Evolutionary conservation across 208 protist genomes (phyloP), one percentile per base, ranked within the genome.

Genomic region (Leishmania tropica): DNA sequence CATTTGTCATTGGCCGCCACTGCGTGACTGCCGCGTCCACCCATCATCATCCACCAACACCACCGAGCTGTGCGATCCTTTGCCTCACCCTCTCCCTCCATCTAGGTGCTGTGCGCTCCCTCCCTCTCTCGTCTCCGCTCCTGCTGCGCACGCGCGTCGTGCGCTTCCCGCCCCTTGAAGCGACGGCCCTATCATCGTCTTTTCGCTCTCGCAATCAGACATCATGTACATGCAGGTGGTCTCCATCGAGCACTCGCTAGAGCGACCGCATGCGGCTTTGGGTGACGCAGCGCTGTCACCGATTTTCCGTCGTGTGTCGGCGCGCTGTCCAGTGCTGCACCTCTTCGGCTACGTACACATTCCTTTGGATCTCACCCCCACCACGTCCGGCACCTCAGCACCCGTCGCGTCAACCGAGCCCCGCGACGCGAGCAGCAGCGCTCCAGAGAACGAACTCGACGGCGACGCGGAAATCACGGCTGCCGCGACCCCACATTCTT

Each of bases 261-360:
- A 76, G 54, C 78, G 83, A 51, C 89, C 90, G 28, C 81, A 90
- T n/a, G 80, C 85, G 40, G 83, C 83, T 53, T 84, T 95, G 28
- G 94, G 94, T 21, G 94, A 97, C 75, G 85, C 28, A 17, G 56
- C 45, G 28, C 87, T 95, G 73, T 94, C 86, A 17, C 87, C 88
- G 0, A 72, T 95, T 0, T 91, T 97, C 58, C 83, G 90, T 73
- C 86, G 91, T 11, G 90, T 94, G 21, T 89, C 89, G 1, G 80
- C 83, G 21, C 77, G 81, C 24, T 95, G 90, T 67, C 94, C 92
- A 28, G 86, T 95, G 75, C 79, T 97, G 31, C 91, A 94, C 73
- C 80, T 97, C 67, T 96, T 97, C 75, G 94, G 94, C 40, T 88
- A 93, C 72, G 65, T 89, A 1, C 82, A 86, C 78, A 88, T 89